Conservation (phyloP, 2,329 filamentous ascomycete genomes). For the Catunica adiposa region DNA sequence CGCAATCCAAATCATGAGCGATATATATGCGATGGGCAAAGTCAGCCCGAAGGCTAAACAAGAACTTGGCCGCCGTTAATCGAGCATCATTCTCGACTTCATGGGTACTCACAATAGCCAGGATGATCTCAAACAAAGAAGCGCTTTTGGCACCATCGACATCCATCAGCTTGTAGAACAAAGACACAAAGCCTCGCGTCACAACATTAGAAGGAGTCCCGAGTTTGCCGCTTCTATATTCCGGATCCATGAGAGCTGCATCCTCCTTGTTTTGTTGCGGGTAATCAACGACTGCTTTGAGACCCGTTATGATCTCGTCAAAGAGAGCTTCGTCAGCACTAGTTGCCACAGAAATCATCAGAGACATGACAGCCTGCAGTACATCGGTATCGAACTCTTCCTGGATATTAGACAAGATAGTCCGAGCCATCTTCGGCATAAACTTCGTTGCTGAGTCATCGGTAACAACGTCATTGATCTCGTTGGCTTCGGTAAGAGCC, state of each 20-base stretch:
- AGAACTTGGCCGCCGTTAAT: conserved; percentile 56
- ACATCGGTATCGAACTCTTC: conserved; percentile 48
- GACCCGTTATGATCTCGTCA: conserved; percentile 27
- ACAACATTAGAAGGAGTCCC: conserved; percentile 52
- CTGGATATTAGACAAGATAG: conserved; percentile 43
- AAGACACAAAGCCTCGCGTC: conserved; percentile 51
- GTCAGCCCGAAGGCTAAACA: conserved; percentile 73
- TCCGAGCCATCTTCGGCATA: conserved; percentile 41
- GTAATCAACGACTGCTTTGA: conserved; percentile 13
- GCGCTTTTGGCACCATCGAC: conserved; percentile 47
- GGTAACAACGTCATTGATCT: conserved; percentile 40
- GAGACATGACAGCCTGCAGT: conserved; percentile 46
- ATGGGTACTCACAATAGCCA: conserved; percentile 44
- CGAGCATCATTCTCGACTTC: conserved; percentile 51
- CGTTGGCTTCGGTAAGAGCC: conserved; percentile 41
- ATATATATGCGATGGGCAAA: conserved; percentile 63
- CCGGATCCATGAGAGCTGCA: conserved; percentile 16
- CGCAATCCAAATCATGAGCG: conserved; percentile 51
- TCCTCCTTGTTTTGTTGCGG: neutral
- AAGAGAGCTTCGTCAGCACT: conserved; percentile 43
- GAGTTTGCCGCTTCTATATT: conserved; percentile 3
- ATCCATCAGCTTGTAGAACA: conserved; percentile 62
- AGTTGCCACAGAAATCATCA: conserved; percentile 48
- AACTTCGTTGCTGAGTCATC: conserved; percentile 41
- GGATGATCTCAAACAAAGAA: conserved; percentile 43